These are phyloP conservation scores for Candida fluviatilis DNA, from an alignment of 805 yeast species.

Conservation along the genomic window DNA sequence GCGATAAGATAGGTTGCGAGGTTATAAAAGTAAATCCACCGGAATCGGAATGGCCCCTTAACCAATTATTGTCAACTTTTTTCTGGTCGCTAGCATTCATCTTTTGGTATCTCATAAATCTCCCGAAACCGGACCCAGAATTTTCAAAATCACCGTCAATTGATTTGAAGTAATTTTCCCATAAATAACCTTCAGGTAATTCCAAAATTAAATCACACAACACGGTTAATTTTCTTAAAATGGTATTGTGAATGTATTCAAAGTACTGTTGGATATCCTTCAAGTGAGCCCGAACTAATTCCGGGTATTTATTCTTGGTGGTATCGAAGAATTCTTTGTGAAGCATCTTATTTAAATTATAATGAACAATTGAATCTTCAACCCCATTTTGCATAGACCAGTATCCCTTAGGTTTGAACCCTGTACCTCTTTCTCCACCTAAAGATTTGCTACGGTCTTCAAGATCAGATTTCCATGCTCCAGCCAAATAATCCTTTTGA, in stretches of 20 bases:
- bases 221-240: constrained; percentile 19
- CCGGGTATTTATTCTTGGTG: constrained; percentile 20
- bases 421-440: constrained; percentile 28
- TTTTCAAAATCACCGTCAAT: constrained; percentile 17
- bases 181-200: constrained; percentile 24
- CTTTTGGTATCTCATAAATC: constrained; percentile 25
- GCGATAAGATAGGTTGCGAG: constrained; percentile 26
- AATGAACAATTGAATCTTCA: constrained; percentile 23
- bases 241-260: constrained; percentile 16
- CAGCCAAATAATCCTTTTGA: constrained; percentile 36
- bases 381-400: constrained; percentile 29
- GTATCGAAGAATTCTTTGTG: constrained; percentile 18
- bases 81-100: constrained; percentile 20
- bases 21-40: constrained; percentile 29
- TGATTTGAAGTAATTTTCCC: constrained; percentile 25
- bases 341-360: constrained; percentile 23
- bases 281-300: constrained; percentile 18
- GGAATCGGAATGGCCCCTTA: constrained; percentile 29
- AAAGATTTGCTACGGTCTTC: constrained; percentile 22
- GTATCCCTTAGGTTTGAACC: constrained; percentile 27
- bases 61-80: constrained; percentile 23
- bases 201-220: constrained; percentile 25
- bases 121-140: constrained; percentile 26
- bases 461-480: constrained; percentile 28
- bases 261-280: constrained; percentile 21